phyloP scores from a whole-genome alignment of 1,284 basidiomycete species.

The Singerocomus rubriflavus region DNA sequence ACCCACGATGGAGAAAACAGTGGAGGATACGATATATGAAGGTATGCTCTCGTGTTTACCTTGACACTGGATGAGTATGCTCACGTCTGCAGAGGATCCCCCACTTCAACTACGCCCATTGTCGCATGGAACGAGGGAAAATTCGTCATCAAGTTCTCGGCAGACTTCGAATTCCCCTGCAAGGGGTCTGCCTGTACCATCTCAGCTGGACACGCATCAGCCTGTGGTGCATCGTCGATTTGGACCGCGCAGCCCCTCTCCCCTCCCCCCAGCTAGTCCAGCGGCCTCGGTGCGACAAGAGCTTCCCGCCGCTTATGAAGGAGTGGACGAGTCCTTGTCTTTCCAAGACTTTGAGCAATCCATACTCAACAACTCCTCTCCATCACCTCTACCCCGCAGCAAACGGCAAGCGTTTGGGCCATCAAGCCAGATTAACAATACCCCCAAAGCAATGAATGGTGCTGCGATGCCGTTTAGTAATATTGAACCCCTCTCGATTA shows the following conservation, averaged over 20 bases:
- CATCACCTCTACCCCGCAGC: slow-evolving; percentile 61
- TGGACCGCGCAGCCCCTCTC: slow-evolving; percentile 71
- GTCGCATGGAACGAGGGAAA: slow-evolving; percentile 49
- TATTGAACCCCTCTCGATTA: slow-evolving; percentile 74
- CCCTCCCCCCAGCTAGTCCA: slow-evolving; percentile 50
- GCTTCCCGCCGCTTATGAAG: slow-evolving; percentile 43
- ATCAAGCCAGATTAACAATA: slow-evolving; percentile 45
- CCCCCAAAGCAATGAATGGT: slow-evolving; percentile 40
- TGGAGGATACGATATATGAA: slow-evolving; percentile 72
- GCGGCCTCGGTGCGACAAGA: slow-evolving; percentile 24
- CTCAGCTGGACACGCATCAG: slow-evolving; percentile 37
- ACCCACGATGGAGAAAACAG: slow-evolving; percentile 42
- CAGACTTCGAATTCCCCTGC: slow-evolving; percentile 34
- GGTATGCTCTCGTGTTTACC: slow-evolving; percentile 38
- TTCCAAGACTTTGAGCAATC: slow-evolving; percentile 30
- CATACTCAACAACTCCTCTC: slow-evolving; percentile 23
- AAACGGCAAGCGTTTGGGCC: slow-evolving; percentile 61
- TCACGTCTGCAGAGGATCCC: slow-evolving; percentile 50
- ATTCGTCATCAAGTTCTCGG: slow-evolving; percentile 40
- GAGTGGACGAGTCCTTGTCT: slow-evolving; percentile 40
- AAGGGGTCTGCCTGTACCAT: slow-evolving; percentile 16
- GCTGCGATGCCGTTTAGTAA: slow-evolving; percentile 20
- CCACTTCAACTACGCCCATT: slow-evolving; percentile 50
- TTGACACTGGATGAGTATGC: not conserved
- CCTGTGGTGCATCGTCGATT: slow-evolving; percentile 56